Base-by-base conservation (phyloP, 106 monocot genomes). In the Narthecium ossifragum region DNA sequence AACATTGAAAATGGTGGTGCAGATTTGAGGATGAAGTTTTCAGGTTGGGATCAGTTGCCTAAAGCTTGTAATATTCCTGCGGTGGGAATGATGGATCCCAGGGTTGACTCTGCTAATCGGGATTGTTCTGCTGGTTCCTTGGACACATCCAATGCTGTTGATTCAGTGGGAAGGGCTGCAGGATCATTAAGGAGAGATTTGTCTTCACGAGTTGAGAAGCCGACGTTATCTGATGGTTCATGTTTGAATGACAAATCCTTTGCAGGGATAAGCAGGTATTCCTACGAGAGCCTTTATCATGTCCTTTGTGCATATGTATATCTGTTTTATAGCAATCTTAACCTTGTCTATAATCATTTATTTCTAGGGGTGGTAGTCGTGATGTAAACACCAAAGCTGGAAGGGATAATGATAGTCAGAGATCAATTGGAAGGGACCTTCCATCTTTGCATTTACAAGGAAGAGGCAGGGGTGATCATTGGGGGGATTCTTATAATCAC, bases 1-100 rank as follows among this genome's bases (percentile, higher is more conserved):
- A 21, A 6, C 58, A 8, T 15, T 53, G 60, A 51, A 25, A 33
- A 30, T 27, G 60, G 31, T 75, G 76, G 66, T 74, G 60, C 2
- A 48, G 61, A 59, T 60, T 62, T 36, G 30, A 82, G 77, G 53
- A 59, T 60, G 50, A 89, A 78, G 58, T 43, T 62, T 4, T 77
- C 90, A 29, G 88, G 85, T 59, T 96, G 93, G 93, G 88, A 89
- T 75, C 55, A 21, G 29, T 58, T 82, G 52, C 93, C 88, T 48
- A 65, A 71, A 64, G 36, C 30, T 40, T 29, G 46, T 32, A 55
- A 28, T 26, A 51, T 6, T 45, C 28, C 62, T 60, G 45, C 4
- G 31, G 55, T 56, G 56, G 56, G 31, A 47, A n/a, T 36, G 8
- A 47, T 22, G 34, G 55, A 65, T 23, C 11, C 34, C 9, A 34